Percentiles rank a stretch among this genome's conserved stretches.
Evolutionary conservation across 2,329 filamentous ascomycete genomes (phyloP).

Genomic region (Fusarium brevicatenulatum): DNA sequence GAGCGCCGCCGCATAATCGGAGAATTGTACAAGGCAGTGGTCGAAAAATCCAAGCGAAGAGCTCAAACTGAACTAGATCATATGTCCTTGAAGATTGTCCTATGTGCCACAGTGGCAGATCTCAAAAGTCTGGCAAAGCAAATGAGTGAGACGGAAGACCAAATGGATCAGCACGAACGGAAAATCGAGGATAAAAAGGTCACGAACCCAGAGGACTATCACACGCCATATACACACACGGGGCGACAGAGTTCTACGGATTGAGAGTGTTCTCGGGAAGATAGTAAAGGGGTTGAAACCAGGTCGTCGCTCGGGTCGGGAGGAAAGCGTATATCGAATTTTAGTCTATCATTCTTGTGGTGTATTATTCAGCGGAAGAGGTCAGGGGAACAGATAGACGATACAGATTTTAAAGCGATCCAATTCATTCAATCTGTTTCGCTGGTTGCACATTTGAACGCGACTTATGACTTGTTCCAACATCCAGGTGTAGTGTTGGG

Average conservation of each 20-base stretch:
- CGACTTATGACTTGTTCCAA: not conserved
- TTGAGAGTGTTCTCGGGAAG: not conserved
- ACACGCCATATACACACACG: not conserved
- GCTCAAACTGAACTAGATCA: not conserved
- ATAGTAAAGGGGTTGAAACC: not conserved
- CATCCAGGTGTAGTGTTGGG: not conserved
- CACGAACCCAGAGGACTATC: not conserved
- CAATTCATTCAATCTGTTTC: not conserved
- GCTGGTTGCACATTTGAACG: not conserved
- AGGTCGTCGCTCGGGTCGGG: not conserved
- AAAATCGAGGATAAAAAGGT: not conserved
- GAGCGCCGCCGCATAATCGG: too few species aligned
- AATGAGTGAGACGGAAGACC: not conserved
- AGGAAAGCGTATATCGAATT: not conserved
- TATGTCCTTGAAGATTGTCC: not conserved
- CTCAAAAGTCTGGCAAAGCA: too few species aligned
- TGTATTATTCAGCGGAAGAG: not conserved
- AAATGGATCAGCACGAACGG: not conserved
- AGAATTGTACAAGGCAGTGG: not conserved
- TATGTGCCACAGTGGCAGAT: not conserved
- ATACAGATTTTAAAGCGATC: not conserved
- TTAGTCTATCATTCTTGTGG: not conserved
- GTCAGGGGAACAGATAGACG: not conserved
- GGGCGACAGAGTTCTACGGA: not conserved
- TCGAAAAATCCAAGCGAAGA: not conserved